Conservation (phyloP, 2,329 filamentous ascomycete species). For the Alternaria sp. region DNA sequence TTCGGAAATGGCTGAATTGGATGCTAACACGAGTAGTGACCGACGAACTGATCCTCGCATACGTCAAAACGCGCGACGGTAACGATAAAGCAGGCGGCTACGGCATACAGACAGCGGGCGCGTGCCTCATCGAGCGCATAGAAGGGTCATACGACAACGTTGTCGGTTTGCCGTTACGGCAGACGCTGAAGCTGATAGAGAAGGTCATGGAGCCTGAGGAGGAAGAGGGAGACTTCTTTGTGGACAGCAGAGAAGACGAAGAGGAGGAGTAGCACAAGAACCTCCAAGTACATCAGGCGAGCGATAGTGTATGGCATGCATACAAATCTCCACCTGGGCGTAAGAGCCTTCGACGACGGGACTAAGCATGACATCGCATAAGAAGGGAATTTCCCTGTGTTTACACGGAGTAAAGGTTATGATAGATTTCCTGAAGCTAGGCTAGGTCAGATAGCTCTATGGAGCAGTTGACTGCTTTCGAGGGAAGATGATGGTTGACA, state of each 20-base stretch:
- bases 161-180: constrained; percentile 83
- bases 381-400: background rate
- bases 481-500: background rate
- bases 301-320: background rate
- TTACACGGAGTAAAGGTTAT: background rate
- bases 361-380: background rate
- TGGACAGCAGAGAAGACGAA: constrained; percentile 20
- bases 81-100: constrained; percentile 97
- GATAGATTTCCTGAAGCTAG: background rate
- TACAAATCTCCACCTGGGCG: background rate
- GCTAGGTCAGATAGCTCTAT: background rate
- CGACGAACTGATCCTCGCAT: constrained; percentile 83
- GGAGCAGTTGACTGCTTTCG: background rate
- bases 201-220: constrained; percentile 78
- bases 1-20: too few relatives aligned
- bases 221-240: constrained; percentile 39
- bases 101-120: constrained; percentile 87
- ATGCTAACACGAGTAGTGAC: constrained; percentile 54
- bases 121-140: constrained; percentile 85
- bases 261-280: constrained; percentile 1
- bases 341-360: background rate
- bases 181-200: constrained; percentile 82
- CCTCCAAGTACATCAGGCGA: background rate
- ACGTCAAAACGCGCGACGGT: constrained; percentile 85
- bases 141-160: constrained; percentile 94